Evolutionary conservation across 768 basidiomycete species (phyloP).

Genomic region (Pulveroboletus sp.): DNA sequence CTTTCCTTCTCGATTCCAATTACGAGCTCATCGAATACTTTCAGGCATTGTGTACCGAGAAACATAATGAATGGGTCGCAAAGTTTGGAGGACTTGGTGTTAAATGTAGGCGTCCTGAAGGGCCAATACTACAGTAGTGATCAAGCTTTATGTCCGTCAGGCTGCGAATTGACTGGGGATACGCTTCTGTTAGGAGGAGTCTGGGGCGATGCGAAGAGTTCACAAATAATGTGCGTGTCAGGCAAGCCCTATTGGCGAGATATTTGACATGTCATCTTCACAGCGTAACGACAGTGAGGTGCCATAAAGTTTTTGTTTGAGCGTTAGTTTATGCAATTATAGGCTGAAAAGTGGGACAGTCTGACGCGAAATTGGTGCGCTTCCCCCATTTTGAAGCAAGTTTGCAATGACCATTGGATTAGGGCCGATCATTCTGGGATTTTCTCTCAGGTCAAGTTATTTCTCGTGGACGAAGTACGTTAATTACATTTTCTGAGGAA

Average conservation of each 20-base stretch:
- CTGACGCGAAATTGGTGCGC: slow-evolving; percentile 85
- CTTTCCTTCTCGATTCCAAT: background rate
- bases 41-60: slow-evolving; percentile 86
- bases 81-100: slow-evolving; percentile 77
- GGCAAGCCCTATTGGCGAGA: background rate
- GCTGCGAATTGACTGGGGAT: slow-evolving; percentile 90
- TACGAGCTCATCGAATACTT: background rate
- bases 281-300: slow-evolving; percentile 73
- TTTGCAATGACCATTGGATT: slow-evolving; percentile 3
- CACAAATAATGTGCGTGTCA: slow-evolving; percentile 70
- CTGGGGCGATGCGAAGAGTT: slow-evolving; percentile 69
- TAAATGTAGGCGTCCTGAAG: slow-evolving; percentile 49
- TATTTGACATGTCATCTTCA: slow-evolving; percentile 1
- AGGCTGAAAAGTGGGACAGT: slow-evolving; percentile 98
- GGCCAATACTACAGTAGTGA: background rate
- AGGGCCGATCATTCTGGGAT: slow-evolving; percentile 65
- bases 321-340: slow-evolving; percentile 1
- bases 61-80: slow-evolving; percentile 72
- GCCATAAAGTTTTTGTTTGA: background rate
- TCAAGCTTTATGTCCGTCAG: slow-evolving; percentile 35
- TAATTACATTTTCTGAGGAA: background rate
- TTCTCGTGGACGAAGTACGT: slow-evolving; percentile 86
- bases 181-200: slow-evolving; percentile 64
- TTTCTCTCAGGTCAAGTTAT: slow-evolving; percentile 66
- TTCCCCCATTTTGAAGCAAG: background rate